Conservation (phyloP, 2,329 filamentous ascomycete species). For the Aureobasidium vineae region DNA sequence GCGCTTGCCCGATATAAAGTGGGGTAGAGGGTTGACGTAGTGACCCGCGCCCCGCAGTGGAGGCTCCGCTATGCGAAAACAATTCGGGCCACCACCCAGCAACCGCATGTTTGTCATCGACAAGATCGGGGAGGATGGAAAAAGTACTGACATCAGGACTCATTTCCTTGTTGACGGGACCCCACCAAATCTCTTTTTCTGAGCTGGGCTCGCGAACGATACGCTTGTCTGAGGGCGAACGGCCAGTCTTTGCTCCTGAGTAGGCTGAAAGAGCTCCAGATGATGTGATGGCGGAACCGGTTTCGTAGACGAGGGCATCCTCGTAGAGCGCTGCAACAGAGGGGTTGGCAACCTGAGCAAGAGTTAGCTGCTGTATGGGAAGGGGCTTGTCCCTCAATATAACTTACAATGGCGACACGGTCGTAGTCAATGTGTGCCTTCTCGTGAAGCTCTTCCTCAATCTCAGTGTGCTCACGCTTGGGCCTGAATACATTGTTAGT, state of each 20-base stretch:
- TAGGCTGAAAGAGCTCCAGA: constrained; percentile 94
- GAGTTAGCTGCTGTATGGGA: background rate
- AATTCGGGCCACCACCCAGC: constrained; percentile 24
- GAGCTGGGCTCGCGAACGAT: constrained; percentile 90
- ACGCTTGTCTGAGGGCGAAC: constrained; percentile 95
- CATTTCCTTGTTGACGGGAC: constrained; percentile 99
- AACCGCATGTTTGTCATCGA: constrained; percentile 15
- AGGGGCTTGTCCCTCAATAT: background rate
- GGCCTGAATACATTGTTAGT: constrained; percentile 56
- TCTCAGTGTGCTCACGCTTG: constrained; percentile 84
- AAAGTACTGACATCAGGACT: constrained; percentile 75
- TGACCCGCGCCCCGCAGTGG: constrained; percentile 20
- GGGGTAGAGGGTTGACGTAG: constrained; percentile 25
- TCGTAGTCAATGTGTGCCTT: constrained; percentile 99
- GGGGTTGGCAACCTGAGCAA: constrained; percentile 73
- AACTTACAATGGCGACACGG: constrained; percentile 89
- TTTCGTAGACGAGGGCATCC: constrained; percentile 98
- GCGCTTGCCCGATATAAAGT: constrained; percentile 35
- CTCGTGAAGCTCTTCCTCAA: constrained; percentile 97
- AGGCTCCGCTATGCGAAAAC: constrained; percentile 23
- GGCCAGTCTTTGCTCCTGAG: constrained; percentile 96
- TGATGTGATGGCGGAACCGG: constrained; percentile 94
- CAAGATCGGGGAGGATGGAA: background rate
- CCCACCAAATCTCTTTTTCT: constrained; percentile 96
- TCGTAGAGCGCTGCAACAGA: constrained; percentile 96